Evolutionary conservation across 2,329 filamentous ascomycete species (phyloP).

Genomic region (Fusarium sambucinum): DNA sequence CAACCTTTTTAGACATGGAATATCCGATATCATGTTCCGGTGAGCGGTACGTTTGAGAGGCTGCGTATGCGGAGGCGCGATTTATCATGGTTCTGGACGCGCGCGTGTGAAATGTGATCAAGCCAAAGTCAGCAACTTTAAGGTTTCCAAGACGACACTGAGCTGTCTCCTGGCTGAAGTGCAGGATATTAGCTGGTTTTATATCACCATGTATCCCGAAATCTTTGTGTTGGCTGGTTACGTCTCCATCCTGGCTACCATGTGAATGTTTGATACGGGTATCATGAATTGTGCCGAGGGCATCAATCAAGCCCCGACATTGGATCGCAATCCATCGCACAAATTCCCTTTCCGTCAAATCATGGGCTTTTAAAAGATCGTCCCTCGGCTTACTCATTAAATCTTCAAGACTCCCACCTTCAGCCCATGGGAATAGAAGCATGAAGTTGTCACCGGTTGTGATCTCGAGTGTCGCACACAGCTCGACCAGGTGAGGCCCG

Average conservation of each 20-base stretch:
- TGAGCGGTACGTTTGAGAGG: background rate
- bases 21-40: background rate
- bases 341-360: background rate
- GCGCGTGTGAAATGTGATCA: background rate
- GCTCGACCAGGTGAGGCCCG: background rate
- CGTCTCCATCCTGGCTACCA: rapidly evolving
- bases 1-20: background rate
- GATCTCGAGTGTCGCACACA: constrained; percentile 1
- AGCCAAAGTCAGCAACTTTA: constrained; percentile 9
- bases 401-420: background rate
- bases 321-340: background rate
- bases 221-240: background rate
- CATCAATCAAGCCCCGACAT: background rate
- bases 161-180: background rate
- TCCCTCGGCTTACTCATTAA: background rate
- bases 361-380: rapidly evolving
- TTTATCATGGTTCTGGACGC: background rate
- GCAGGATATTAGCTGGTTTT: constrained; percentile 4
- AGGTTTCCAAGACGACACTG: background rate
- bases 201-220: constrained; percentile 5
- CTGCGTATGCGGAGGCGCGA: rapidly evolving
- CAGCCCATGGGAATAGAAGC: constrained; percentile 17
- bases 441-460: background rate
- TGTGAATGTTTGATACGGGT: background rate
- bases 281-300: background rate